These are phyloP conservation scores for Trichoderma sp. DNA, from an alignment of 2,329 filamentous ascomycete genomes.

Conservation along the genomic window DNA sequence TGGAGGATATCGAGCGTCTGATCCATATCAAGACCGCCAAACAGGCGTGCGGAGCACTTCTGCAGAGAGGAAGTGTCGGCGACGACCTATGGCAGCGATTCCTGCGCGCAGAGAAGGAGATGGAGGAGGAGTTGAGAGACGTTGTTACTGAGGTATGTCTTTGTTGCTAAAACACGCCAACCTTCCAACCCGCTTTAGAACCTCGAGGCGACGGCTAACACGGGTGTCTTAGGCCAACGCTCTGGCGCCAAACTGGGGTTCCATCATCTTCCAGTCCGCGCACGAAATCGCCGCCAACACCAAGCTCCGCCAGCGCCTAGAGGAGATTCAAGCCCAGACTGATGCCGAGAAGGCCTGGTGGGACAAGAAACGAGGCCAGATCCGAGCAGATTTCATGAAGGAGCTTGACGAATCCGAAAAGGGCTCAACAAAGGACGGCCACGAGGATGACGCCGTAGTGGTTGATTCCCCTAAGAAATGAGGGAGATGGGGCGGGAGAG, in stretches of 20 bases:
- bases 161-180: neutral
- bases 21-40: conserved; percentile 86
- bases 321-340: conserved; percentile 69
- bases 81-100: conserved; percentile 96
- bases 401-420: conserved; percentile 69
- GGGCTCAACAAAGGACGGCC: conserved; percentile 37
- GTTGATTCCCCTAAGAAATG: conserved; percentile 53
- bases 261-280: conserved; percentile 93
- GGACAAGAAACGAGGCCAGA: conserved; percentile 74
- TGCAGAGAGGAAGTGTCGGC: conserved; percentile 89
- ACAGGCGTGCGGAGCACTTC: conserved; percentile 74
- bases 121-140: conserved; percentile 92
- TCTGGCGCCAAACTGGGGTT: conserved; percentile 83
- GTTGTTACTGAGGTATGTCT: conserved; percentile 79
- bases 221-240: conserved; percentile 70
- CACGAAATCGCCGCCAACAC: conserved; percentile 92
- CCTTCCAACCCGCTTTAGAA: too few species aligned
- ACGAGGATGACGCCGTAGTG: conserved; percentile 58
- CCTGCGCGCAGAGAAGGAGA: conserved; percentile 88
- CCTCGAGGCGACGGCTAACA: neutral
- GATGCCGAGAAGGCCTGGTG: conserved; percentile 84
- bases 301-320: conserved; percentile 68
- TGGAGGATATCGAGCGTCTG: conserved; percentile 89
- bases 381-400: conserved; percentile 76
- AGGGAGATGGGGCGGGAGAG: neutral